A percentile compares a stretch with the other conserved stretches of the same genome.
Conservation (phyloP, 371 early-diverging fungal species). For the Mortierella sp. region DNA sequence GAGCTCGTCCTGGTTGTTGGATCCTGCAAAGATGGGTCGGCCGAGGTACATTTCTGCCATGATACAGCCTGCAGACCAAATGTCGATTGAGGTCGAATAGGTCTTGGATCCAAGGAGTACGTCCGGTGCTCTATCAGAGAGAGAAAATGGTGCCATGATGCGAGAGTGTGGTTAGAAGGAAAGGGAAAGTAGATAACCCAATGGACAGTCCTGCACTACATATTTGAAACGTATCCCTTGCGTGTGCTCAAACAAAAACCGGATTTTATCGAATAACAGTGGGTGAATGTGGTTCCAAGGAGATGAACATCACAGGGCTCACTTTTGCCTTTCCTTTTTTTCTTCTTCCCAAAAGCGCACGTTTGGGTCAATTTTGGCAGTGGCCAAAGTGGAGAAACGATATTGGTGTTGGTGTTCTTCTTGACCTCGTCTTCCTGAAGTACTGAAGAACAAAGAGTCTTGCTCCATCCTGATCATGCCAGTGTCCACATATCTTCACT, state of each 20-base stretch:
- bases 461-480: background rate
- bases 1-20: constrained; percentile 93
- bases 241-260: background rate
- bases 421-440: too few relatives aligned
- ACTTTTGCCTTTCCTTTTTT: too few relatives aligned
- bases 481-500: background rate
- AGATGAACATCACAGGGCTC: too few relatives aligned
- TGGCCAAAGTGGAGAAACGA: too few relatives aligned
- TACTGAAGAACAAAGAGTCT: too few relatives aligned
- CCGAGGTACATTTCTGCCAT: constrained; percentile 97
- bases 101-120: constrained; percentile 96
- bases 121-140: constrained; percentile 90
- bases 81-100: constrained; percentile 98
- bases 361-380: too few relatives aligned
- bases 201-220: background rate
- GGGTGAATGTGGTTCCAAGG: too few relatives aligned
- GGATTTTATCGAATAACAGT: background rate
- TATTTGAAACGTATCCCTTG: background rate
- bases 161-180: background rate
- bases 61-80: constrained; percentile 99
- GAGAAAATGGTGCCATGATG: background rate
- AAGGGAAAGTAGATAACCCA: background rate
- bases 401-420: too few relatives aligned
- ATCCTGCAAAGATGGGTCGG: constrained; percentile 96
- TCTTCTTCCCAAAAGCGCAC: too few relatives aligned